Base-by-base conservation (phyloP, 352 stramenopile genomes). In the Phytophthora tubulina region DNA sequence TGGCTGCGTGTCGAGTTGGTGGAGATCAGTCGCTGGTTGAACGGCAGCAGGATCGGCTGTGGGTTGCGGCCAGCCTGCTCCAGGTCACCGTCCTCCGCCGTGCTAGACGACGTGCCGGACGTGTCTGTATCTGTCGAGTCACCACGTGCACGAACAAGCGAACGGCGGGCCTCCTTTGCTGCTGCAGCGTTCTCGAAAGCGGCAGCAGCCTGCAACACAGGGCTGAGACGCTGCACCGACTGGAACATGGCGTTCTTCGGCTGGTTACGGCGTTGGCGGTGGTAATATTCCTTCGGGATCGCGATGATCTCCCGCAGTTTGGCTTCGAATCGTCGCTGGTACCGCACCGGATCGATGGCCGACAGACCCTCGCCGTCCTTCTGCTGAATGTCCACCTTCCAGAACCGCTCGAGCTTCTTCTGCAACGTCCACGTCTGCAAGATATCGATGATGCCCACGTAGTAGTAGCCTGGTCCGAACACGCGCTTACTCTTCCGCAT, bases 391-490 rank as follows among this genome's bases (percentile, higher is more conserved):
- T 85, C 59, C 7, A 94, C 89, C 63, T 97, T 97, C 62, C 78
- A 91, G 60, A 94, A 95, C 17, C 88, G 79, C 76, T 97, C 92
- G 5, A 93, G 49, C 30, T 77, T 69, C 60, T 97, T 97, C 54
- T 94, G 68, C 13, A 90, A 76, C 33, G 87, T 97, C 88, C 88
- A 97, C 49, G 88, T 91, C 75, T 97, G 92, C 42, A 97, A 51
- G 48, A 97, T 97, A 70, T 97, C 92, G 60, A 97, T 97, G 33
- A 97, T 80, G 11, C 92, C 92, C 2, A 97, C 81, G 72, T 96
- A 96, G 75, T 97, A 97, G 60, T 91, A 92, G 11, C 86, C 90
- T 0, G 91, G 91, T 0, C 89, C 91, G 36, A 94, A 93, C 36
- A 96, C 82, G 8, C 84, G 81, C 65, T 92, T 86, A 62, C 86